phyloP scores from a whole-genome alignment of 2,329 filamentous ascomycete species.

The Fusarium staphyleae region DNA sequence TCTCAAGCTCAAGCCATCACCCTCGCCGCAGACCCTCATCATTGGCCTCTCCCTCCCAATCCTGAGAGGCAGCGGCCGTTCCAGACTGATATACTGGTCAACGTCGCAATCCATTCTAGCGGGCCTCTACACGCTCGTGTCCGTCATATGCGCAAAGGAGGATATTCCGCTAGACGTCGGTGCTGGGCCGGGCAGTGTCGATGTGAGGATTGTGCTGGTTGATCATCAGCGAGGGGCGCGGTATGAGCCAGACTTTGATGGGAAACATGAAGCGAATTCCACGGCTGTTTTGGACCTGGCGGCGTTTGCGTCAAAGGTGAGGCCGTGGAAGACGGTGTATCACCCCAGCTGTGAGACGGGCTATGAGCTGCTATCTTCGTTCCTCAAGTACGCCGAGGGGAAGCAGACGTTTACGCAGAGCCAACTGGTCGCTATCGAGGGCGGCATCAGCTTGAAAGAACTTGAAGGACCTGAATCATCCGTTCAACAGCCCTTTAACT shows the following conservation, averaged over 20 bases:
- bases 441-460: slow-evolving; percentile 56
- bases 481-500: slow-evolving; percentile 36
- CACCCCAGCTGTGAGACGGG: slow-evolving; percentile 71
- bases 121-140: slow-evolving; percentile 79
- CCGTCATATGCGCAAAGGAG: slow-evolving; percentile 71
- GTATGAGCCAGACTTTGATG: slow-evolving; percentile 45
- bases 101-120: slow-evolving; percentile 78
- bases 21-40: slow-evolving; percentile 50
- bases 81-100: slow-evolving; percentile 65
- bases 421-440: slow-evolving; percentile 60
- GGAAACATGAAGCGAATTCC: slow-evolving; percentile 52
- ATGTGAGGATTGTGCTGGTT: slow-evolving; percentile 77
- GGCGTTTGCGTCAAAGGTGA: slow-evolving; percentile 59
- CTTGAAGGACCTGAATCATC: background rate
- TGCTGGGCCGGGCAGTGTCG: slow-evolving; percentile 69
- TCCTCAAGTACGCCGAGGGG: slow-evolving; percentile 56
- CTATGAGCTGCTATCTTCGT: slow-evolving; percentile 61
- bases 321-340: slow-evolving; percentile 71
- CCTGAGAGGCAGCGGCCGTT: slow-evolving; percentile 56
- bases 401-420: slow-evolving; percentile 56
- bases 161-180: slow-evolving; percentile 65
- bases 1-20: slow-evolving; percentile 50
- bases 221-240: slow-evolving; percentile 59
- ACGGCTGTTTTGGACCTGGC: slow-evolving; percentile 58
- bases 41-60: slow-evolving; percentile 69